Conservation (phyloP, 805 yeast species). For the Myxozyma lipomycoides region DNA sequence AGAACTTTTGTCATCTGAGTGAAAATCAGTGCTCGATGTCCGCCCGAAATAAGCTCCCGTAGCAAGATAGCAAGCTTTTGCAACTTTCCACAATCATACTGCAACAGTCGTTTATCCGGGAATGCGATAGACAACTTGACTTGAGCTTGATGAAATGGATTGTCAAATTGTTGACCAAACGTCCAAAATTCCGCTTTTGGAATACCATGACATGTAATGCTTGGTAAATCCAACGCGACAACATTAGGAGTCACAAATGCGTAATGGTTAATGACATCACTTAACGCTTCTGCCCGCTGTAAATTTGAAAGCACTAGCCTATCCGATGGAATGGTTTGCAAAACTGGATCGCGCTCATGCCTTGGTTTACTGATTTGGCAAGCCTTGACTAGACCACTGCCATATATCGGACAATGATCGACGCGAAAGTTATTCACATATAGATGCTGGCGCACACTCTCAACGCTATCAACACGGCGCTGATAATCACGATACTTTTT, state of each 20-base stretch:
- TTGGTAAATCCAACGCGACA: conserved; percentile 64
- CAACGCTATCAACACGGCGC: conserved; percentile 51
- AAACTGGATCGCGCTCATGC: conserved; percentile 5
- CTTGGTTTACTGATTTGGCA: background rate
- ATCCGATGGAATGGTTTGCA: conserved; percentile 4
- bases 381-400: conserved; percentile 34
- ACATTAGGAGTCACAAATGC: conserved; percentile 87
- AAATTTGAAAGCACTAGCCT: conserved; percentile 28
- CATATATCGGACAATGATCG: conserved; percentile 61
- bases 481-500: conserved; percentile 53
- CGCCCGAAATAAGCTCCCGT: conserved; percentile 73
- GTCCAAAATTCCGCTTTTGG: conserved; percentile 30
- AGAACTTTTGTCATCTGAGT: conserved; percentile 98
- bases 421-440: conserved; percentile 68
- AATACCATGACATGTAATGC: conserved; percentile 31
- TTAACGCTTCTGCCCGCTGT: conserved; percentile 40
- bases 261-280: conserved; percentile 60
- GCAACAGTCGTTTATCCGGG: conserved; percentile 88
- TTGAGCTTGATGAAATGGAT: conserved; percentile 76
- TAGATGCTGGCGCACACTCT: conserved; percentile 49
- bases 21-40: conserved; percentile 91
- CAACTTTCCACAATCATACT: conserved; percentile 94
- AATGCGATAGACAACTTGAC: conserved; percentile 86
- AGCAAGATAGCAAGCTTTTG: conserved; percentile 76
- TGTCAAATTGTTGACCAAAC: conserved; percentile 31